Evolutionary conservation across 2,329 filamentous ascomycete genomes (phyloP).

Genomic region (Neonectria punicea): DNA sequence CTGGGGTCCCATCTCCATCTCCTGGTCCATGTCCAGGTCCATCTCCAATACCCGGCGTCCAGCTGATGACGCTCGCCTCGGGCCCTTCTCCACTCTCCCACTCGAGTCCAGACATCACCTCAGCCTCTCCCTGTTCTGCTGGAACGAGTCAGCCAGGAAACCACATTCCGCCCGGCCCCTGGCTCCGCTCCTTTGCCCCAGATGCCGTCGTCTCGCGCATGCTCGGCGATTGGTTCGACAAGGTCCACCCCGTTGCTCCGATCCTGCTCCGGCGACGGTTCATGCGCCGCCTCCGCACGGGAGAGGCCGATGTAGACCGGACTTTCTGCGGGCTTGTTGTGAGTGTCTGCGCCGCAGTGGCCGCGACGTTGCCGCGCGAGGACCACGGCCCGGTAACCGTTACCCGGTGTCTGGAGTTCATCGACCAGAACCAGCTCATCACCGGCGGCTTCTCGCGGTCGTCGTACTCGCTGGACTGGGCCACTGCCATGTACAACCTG

Average conservation of each 20-base stretch:
- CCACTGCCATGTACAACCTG: constrained; percentile 51
- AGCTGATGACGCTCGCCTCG: constrained; percentile 13
- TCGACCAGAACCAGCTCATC: constrained; percentile 43
- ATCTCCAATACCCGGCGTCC: not conserved
- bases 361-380: constrained; percentile 44
- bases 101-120: constrained; percentile 19
- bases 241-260: constrained; percentile 49
- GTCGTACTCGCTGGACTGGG: constrained; percentile 48
- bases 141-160: not conserved
- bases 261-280: constrained; percentile 47
- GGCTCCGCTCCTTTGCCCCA: constrained; percentile 33
- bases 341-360: constrained; percentile 49
- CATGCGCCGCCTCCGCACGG: constrained; percentile 40
- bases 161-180: constrained; percentile 14
- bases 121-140: not conserved
- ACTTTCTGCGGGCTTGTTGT: constrained; percentile 48
- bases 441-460: constrained; percentile 26
- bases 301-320: constrained; percentile 40
- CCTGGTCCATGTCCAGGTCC: too few species aligned
- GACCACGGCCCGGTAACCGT: constrained; percentile 44
- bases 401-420: constrained; percentile 42
- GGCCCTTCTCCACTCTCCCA: constrained; percentile 3
- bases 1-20: not conserved
- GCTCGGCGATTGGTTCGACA: constrained; percentile 49
- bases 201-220: constrained; percentile 30